Evolutionary conservation across 2,329 filamentous ascomycete genomes (phyloP).

Genomic region (Trichophyton rubrum): DNA sequence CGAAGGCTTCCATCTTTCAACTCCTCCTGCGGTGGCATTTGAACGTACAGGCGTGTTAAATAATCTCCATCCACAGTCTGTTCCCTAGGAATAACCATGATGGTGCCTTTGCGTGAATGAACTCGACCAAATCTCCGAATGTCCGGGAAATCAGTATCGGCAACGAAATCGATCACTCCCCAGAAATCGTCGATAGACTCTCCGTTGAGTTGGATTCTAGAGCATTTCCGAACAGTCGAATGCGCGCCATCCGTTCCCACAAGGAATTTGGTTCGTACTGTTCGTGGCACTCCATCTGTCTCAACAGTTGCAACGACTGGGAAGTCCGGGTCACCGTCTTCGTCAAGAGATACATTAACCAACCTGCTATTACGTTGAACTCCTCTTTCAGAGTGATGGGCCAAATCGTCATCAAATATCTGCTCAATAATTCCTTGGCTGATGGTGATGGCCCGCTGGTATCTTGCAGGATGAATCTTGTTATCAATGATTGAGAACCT

Average conservation of each 20-base stretch:
- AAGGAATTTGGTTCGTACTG: conserved; percentile 54
- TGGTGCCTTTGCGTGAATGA: conserved; percentile 59
- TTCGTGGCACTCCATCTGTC: conserved; percentile 18
- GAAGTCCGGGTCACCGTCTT: conserved; percentile 31
- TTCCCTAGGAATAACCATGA: conserved; percentile 69
- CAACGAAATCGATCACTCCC: conserved; percentile 64
- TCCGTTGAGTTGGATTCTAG: conserved; percentile 43
- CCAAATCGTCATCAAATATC: conserved; percentile 54
- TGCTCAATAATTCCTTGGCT: conserved; percentile 62
- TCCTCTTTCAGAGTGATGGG: conserved; percentile 44
- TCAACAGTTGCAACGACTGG: conserved; percentile 26
- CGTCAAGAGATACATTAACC: conserved; percentile 47
- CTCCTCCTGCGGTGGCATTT: conserved; percentile 24
- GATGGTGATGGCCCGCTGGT: conserved; percentile 56
- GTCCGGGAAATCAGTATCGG: conserved; percentile 62
- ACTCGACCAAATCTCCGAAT: conserved; percentile 71
- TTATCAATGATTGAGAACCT: conserved; percentile 7
- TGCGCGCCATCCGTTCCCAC: conserved; percentile 60
- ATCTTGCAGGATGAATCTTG: conserved; percentile 22
- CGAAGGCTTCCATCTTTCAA: conserved; percentile 15
- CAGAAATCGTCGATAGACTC: conserved; percentile 60
- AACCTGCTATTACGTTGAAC: conserved; percentile 56
- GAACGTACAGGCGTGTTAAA: conserved; percentile 54
- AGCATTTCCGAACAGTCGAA: conserved; percentile 50
- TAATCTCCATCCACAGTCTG: conserved; percentile 49